Evolutionary conservation across 345 rosid genomes (phyloP).

Genomic region (Atalantia buxifolia): DNA sequence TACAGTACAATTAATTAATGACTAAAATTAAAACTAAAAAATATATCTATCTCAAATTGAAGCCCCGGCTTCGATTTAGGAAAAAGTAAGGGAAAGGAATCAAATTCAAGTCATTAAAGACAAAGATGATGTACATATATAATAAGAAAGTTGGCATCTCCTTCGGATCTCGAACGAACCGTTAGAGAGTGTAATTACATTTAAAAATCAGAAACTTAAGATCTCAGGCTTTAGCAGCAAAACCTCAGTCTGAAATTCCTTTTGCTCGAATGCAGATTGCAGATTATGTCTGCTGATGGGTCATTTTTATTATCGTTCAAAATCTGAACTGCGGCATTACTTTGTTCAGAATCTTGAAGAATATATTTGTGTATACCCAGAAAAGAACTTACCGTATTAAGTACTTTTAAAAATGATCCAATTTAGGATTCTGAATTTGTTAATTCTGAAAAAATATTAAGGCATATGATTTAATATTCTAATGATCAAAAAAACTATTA

Average conservation of each 20-base stretch:
- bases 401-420: too few species aligned
- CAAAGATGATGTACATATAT: neutral
- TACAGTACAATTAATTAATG: too few species aligned
- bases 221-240: neutral
- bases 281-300: conserved; percentile 4
- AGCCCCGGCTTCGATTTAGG: neutral
- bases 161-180: conserved; percentile 6
- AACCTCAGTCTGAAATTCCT: conserved; percentile 2
- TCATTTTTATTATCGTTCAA: conserved; percentile 7
- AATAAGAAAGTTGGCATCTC: neutral
- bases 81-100: conserved; percentile 6
- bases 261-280: conserved; percentile 5
- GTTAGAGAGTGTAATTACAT: neutral
- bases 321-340: neutral
- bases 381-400: neutral
- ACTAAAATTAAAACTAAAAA: neutral
- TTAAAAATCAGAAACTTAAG: neutral
- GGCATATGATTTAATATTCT: too few species aligned
- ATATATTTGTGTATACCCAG: neutral
- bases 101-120: neutral
- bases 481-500: too few species aligned
- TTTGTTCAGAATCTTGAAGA: neutral
- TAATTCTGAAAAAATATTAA: too few species aligned
- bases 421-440: too few species aligned
- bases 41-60: neutral